Percentiles rank a stretch among this genome's conserved stretches.
phyloP scores from a whole-genome alignment of 192 early-diverging fungal genomes.

The Phycomyces blakesleeanus region DNA sequence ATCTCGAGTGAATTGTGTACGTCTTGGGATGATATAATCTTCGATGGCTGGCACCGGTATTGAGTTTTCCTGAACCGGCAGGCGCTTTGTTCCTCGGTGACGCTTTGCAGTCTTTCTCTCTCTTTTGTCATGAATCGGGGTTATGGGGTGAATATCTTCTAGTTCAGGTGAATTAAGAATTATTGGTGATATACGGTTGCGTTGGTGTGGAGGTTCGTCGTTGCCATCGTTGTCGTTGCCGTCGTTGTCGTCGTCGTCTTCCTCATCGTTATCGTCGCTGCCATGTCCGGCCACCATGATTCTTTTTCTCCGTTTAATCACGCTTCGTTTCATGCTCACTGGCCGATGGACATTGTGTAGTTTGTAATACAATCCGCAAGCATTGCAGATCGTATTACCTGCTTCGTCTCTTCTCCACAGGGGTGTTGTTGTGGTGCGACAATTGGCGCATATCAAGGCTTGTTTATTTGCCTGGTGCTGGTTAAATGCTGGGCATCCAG shows the following conservation, averaged over 20 bases:
- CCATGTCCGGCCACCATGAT: constrained; percentile 28
- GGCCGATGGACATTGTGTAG: constrained; percentile 81
- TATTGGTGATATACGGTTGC: too few relatives aligned
- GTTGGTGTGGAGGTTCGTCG: neutral
- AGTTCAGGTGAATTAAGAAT: too few relatives aligned
- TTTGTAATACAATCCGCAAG: constrained; percentile 87
- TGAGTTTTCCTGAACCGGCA: neutral
- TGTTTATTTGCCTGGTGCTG: constrained; percentile 58
- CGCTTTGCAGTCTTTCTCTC: constrained; percentile 1
- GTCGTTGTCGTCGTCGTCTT: constrained; percentile 9
- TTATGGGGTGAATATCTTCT: too few relatives aligned
- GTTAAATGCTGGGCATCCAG: constrained; percentile 74
- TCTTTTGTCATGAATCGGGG: neutral
- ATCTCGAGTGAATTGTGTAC: neutral
- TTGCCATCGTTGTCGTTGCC: neutral
- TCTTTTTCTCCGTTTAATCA: constrained; percentile 76
- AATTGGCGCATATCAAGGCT: constrained; percentile 66
- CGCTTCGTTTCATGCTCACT: constrained; percentile 69
- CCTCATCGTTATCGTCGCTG: constrained; percentile 13
- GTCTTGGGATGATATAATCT: constrained; percentile 46
- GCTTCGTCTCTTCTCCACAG: constrained; percentile 74
- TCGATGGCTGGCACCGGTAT: constrained; percentile 45
- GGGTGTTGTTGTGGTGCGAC: constrained; percentile 73
- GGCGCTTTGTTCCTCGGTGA: constrained; percentile 5
- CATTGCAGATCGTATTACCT: constrained; percentile 79